These are phyloP conservation scores for Ilyonectria mors-panacis DNA, from an alignment of 2,329 filamentous ascomycete genomes.

Conservation along the genomic window DNA sequence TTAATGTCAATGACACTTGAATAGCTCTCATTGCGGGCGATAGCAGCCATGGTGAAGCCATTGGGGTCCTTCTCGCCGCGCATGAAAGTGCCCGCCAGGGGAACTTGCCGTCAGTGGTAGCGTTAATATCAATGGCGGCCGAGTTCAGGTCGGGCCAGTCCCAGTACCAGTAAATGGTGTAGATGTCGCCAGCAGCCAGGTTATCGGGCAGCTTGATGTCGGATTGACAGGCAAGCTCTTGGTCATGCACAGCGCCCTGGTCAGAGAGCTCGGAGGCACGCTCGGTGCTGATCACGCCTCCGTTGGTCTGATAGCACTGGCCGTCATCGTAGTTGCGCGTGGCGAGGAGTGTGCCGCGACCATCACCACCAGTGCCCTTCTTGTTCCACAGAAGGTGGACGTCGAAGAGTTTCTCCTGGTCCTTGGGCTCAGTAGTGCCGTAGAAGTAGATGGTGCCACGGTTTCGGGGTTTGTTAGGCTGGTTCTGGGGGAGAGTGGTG, in stretches of 20 bases:
- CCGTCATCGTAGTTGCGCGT: constrained; percentile 90
- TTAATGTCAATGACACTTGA: constrained; percentile 59
- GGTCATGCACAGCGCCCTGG: constrained; percentile 66
- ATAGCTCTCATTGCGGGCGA: constrained; percentile 59
- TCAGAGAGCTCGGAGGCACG: constrained; percentile 72
- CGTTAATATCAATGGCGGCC: constrained; percentile 57
- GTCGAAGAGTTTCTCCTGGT: constrained; percentile 66
- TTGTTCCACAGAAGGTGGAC: constrained; percentile 85
- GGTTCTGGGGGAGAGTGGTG: constrained; percentile 72
- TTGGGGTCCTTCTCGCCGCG: constrained; percentile 55
- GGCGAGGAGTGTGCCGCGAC: constrained; percentile 81
- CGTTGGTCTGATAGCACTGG: constrained; percentile 87
- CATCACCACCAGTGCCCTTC: constrained; percentile 85
- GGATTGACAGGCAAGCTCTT: constrained; percentile 83
- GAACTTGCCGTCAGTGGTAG: constrained; percentile 58
- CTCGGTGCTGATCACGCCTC: constrained; percentile 67
- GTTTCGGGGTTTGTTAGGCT: constrained; percentile 73
- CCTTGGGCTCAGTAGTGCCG: constrained; percentile 74
- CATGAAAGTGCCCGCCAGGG: constrained; percentile 59
- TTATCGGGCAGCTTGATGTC: constrained; percentile 82
- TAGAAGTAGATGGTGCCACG: constrained; percentile 83
- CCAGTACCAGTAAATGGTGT: constrained; percentile 97
- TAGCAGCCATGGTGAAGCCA: constrained; percentile 54
- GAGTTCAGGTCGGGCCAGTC: constrained; percentile 81
- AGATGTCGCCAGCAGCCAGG: constrained; percentile 72